Conservation (phyloP, 805 yeast genomes). For the Phaffomyces opuntiae region DNA sequence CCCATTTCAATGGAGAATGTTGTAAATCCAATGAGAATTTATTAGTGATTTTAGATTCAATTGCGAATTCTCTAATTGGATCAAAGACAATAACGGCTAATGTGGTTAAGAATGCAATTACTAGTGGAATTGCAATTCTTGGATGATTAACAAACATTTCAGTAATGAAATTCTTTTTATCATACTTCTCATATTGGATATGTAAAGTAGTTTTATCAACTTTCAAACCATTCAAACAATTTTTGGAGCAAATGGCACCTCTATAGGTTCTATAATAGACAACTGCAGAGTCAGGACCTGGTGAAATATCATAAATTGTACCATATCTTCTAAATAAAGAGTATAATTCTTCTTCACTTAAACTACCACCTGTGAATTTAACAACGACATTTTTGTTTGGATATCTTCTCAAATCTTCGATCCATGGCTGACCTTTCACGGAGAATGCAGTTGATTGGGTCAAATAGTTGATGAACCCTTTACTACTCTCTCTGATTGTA, state of each 20-base stretch:
- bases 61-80: slow-evolving; percentile 80
- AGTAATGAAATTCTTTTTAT: slow-evolving; percentile 43
- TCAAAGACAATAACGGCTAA: slow-evolving; percentile 83
- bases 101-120: slow-evolving; percentile 74
- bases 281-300: slow-evolving; percentile 40
- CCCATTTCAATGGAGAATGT: slow-evolving; percentile 29
- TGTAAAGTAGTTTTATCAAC: slow-evolving; percentile 63
- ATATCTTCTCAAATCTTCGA: slow-evolving; percentile 79
- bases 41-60: slow-evolving; percentile 65
- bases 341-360: slow-evolving; percentile 78
- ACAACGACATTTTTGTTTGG: slow-evolving; percentile 62
- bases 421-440: slow-evolving; percentile 93
- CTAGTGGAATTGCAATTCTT: slow-evolving; percentile 71
- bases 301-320: slow-evolving; percentile 63
- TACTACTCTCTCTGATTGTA: slow-evolving; percentile 31
- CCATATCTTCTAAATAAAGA: slow-evolving; percentile 85
- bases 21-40: slow-evolving; percentile 47
- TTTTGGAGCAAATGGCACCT: slow-evolving; percentile 80
- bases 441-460: slow-evolving; percentile 52
- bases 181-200: slow-evolving; percentile 59
- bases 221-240: slow-evolving; percentile 78
- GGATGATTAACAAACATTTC: slow-evolving; percentile 69
- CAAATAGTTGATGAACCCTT: slow-evolving; percentile 33
- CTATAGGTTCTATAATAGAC: slow-evolving; percentile 50
- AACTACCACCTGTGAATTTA: slow-evolving; percentile 65